Base-by-base conservation (phyloP, 192 early-diverging fungal species). In the Coemansia sp. region DNA sequence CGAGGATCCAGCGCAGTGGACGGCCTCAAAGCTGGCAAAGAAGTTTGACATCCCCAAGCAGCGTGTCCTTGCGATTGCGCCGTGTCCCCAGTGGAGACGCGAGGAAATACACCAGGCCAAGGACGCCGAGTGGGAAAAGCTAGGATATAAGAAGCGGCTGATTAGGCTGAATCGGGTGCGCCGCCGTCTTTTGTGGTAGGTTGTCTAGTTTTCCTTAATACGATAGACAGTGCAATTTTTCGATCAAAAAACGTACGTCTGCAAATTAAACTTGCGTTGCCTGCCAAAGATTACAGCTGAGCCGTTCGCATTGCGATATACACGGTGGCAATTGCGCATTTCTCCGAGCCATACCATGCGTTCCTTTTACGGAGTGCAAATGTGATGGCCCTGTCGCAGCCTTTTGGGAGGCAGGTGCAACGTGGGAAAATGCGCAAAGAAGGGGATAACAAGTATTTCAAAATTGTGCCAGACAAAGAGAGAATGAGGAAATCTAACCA, bases 1-100 rank as follows among this genome's bases (percentile, higher is more conserved):
- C 67, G 71, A 79, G 74, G 82, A 83, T 32, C 82, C 82, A 15
- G 65, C 61, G 17, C 76, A 73, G 35, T 83, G 82, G 82, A 83
- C 76, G 9, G 71, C 70, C n/a, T 76, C 73, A 41, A 62, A 67
- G 62, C 71, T 83, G 50, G 74, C 73, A 17, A 76, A 73, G 48
- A 76, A 76, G 74, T 83, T 80, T 67, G 74, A 69, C 15, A 61
- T 79, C 38, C 61, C 76, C 46, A 45, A 70, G 41, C 66, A 58
- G 60, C 56, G 59, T 14, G 77, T 83, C 36, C 59, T 72, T 34
- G 67, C 61, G 61, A 23, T 62, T 4, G 73, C 82, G 36, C 73
- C 61, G 48, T 61, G 66, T 43, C 82, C 82, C 38, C 53, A 65
- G 58, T 73, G 74, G 77, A 70, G 77, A 33, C 65, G 67, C 19